These are phyloP conservation scores for Cyclotella choctawhatcheeana DNA, from an alignment of 108 stramenopile species.

Conservation along the genomic window DNA sequence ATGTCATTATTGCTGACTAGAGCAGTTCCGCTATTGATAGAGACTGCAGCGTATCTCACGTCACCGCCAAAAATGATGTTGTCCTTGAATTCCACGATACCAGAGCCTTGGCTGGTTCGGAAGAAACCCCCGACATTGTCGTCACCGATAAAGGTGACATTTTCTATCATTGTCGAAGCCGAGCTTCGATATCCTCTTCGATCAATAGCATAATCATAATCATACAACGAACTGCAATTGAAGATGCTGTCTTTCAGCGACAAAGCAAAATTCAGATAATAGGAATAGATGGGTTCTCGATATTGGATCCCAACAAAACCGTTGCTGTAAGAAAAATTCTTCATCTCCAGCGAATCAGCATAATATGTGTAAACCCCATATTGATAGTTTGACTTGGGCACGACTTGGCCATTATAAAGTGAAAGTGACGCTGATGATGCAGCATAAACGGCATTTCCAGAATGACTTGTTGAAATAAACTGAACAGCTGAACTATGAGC, in stretches of 20 bases:
- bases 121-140: constrained; percentile 1
- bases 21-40: neutral
- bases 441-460: constrained; percentile 8
- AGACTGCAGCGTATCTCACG: neutral
- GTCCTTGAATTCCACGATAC: neutral
- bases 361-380: neutral
- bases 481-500: too few species aligned
- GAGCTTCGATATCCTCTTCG: neutral
- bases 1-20: neutral
- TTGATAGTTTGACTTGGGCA: neutral
- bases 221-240: constrained; percentile 7
- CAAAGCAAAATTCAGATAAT: neutral
- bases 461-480: constrained; percentile 9
- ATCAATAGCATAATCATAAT: neutral
- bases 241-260: constrained; percentile 5
- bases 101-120: neutral
- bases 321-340: constrained; percentile 1
- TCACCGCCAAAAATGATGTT: neutral
- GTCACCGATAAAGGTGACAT: neutral
- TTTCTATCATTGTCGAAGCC: neutral
- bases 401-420: neutral
- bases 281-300: neutral
- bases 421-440: neutral
- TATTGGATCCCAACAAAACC: neutral
- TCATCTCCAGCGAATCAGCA: neutral